A percentile compares a stretch with the other conserved stretches of the same genome.
phyloP scores from a whole-genome alignment of 495 filamentous ascomycete species.

The Thermothielavioides terrestris region DNA sequence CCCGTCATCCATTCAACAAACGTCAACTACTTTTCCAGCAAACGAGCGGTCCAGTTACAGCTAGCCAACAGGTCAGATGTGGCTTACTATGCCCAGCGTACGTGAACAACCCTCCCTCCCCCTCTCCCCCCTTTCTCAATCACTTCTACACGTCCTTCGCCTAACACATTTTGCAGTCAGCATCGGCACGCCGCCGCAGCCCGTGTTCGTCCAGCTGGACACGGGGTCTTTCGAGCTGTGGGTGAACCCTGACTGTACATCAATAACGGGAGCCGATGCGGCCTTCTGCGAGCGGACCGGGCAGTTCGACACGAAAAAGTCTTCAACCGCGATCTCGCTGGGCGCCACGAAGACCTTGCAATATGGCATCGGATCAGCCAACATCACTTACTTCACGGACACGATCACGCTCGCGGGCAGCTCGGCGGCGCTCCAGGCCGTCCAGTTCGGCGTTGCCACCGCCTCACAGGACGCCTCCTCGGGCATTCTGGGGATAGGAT shows the following conservation, averaged over 20 bases:
- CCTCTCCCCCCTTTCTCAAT: not conserved
- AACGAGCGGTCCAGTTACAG: slow-evolving; percentile 32
- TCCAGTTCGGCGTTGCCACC: slow-evolving; percentile 41
- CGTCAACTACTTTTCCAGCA: slow-evolving; percentile 30
- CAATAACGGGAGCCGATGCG: slow-evolving; percentile 28
- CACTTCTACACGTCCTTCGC: not conserved
- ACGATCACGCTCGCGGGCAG: slow-evolving; percentile 33
- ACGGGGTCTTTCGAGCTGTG: slow-evolving; percentile 45
- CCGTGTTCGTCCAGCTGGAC: slow-evolving; percentile 41
- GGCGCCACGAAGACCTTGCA: slow-evolving; percentile 28
- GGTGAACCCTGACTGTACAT: slow-evolving; percentile 42
- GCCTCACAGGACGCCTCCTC: slow-evolving; percentile 34
- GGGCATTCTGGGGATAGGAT: slow-evolving; percentile 41
- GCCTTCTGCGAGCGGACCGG: slow-evolving; percentile 37
- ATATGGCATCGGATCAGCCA: slow-evolving; percentile 40
- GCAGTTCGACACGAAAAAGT: slow-evolving; percentile 30
- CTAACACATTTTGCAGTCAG: slow-evolving; percentile 31
- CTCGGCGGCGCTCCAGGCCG: slow-evolving; percentile 23
- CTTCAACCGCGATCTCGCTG: slow-evolving; percentile 26
- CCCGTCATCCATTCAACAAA: slow-evolving; percentile 42
- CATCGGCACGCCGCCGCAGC: slow-evolving; percentile 40
- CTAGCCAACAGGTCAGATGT: slow-evolving; percentile 42
- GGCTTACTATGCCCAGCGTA: slow-evolving; percentile 42
- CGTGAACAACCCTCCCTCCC: too few species aligned
- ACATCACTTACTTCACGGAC: slow-evolving; percentile 39